phyloP scores from a whole-genome alignment of 306 rosid genomes.

The Canavalia ensiformis region DNA sequence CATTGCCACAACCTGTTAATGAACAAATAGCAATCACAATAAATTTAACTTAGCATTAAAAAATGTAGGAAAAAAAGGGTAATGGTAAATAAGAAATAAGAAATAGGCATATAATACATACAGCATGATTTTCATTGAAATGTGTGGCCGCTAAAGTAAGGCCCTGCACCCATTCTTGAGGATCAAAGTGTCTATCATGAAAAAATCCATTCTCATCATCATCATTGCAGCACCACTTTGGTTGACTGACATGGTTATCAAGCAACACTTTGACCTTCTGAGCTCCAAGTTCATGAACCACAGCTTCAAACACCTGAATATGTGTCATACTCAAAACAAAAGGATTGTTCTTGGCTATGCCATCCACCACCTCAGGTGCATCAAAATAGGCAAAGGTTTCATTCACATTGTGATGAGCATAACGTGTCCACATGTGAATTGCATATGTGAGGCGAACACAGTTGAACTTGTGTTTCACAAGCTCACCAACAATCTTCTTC shows the following conservation, averaged over 20 bases:
- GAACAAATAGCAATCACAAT: constrained; percentile 1
- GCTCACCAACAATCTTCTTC: constrained; percentile 47
- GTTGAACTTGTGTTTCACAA: constrained; percentile 40
- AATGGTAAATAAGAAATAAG: background rate
- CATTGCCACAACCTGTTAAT: constrained; percentile 61
- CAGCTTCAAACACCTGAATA: constrained; percentile 46
- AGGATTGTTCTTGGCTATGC: constrained; percentile 53
- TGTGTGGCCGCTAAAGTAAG: constrained; percentile 54
- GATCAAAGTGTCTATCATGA: constrained; percentile 58
- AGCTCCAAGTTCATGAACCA: constrained; percentile 50
- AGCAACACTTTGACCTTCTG: constrained; percentile 51
- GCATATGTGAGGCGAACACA: constrained; percentile 67
- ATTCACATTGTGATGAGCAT: background rate
- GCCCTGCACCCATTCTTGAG: constrained; percentile 64
- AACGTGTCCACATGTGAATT: constrained; percentile 64
- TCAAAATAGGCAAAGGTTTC: constrained; percentile 36
- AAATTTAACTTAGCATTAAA: background rate
- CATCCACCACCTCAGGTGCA: constrained; percentile 22
- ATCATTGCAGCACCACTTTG: constrained; percentile 66
- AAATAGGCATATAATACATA: constrained; percentile 22
- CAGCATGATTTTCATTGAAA: constrained; percentile 46
- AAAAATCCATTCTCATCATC: constrained; percentile 71
- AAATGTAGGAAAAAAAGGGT: background rate
- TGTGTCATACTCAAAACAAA: constrained; percentile 50
- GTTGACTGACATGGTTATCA: constrained; percentile 69